Evolutionary conservation across 1,284 basidiomycete species (phyloP), one percentile per base, ranked within the genome.

Genomic region (Heliocybe sulcata): DNA sequence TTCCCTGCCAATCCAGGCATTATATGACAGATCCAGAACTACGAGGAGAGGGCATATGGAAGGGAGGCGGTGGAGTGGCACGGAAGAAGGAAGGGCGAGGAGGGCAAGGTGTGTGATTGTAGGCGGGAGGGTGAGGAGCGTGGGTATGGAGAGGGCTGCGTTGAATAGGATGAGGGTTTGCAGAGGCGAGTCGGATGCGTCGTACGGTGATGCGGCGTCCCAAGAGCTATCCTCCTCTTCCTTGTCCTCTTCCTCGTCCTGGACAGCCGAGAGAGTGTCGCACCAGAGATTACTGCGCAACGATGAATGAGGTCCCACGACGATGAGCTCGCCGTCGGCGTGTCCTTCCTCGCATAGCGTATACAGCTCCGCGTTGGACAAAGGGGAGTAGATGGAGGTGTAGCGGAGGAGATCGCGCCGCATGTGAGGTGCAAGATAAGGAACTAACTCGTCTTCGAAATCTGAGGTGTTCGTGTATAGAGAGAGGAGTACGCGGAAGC

Each of bases 21-120:
- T 89, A 63, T 77, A 85, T 0, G 86, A 88, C 25, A 89, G 65
- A 63, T 89, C 86, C 38, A 89, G 65, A 22, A 82, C 61, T 29
- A 76, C 70, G n/a, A 89, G 65, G 22, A 84, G 64, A 0, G 86
- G 86, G 61, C 83, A 87, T n/a, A 79, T 64, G 6, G 66, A 67
- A 1, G 83, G 79, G 23, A 89, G 66, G 54, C 81, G 73, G 58
- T 82, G 75, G 16, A 89, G 60, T 1, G 79, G 71, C 20, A 81
- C 65, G 0, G 68, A 66, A 8, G 65, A 57, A 0, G 73, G 67
- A 10, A 82, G 61, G 49, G 77, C 69, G 58, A 87, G 62, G 27
- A 88, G 72, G 6, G 76, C 79, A 26, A 87, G 69, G 47, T 74
- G 76, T 1, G 82, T 84, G 48, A 87, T 64, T 1, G 75, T 83